These are phyloP conservation scores for Symbiotaphrina buchneri DNA, from an alignment of 495 filamentous ascomycete genomes.

Conservation along the genomic window DNA sequence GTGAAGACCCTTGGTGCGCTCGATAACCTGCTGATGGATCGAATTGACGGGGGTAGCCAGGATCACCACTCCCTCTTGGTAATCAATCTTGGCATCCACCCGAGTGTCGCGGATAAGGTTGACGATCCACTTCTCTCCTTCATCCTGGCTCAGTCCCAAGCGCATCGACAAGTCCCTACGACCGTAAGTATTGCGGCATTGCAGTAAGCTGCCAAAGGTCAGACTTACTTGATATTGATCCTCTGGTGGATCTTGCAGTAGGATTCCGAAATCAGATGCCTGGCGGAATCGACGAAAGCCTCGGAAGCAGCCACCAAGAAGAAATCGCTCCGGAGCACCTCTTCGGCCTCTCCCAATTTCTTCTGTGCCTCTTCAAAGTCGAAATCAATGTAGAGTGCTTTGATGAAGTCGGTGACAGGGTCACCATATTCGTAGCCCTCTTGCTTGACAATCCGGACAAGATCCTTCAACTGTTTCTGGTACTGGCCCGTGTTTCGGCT, in stretches of 20 bases:
- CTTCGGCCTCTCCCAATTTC: slow-evolving; percentile 75
- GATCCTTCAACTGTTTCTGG: slow-evolving; percentile 95
- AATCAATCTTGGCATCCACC: slow-evolving; percentile 97
- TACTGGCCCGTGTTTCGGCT: slow-evolving; percentile 65
- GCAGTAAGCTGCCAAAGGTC: not conserved
- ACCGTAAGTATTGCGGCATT: slow-evolving; percentile 7
- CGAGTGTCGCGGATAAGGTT: slow-evolving; percentile 95
- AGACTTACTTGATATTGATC: slow-evolving; percentile 72
- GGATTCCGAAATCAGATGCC: slow-evolving; percentile 89
- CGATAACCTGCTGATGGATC: slow-evolving; percentile 94
- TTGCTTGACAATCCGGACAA: slow-evolving; percentile 83
- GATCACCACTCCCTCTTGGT: slow-evolving; percentile 34
- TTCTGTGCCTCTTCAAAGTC: slow-evolving; percentile 97
- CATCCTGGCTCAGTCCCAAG: slow-evolving; percentile 72
- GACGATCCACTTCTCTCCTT: slow-evolving; percentile 99
- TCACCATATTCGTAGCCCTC: slow-evolving; percentile 95
- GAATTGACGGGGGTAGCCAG: not conserved
- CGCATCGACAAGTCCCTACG: slow-evolving; percentile 64
- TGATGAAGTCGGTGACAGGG: slow-evolving; percentile 86
- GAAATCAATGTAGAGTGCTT: slow-evolving; percentile 91
- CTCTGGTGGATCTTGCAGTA: slow-evolving; percentile 99
- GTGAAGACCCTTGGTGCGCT: slow-evolving; percentile 86
- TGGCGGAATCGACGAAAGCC: slow-evolving; percentile 77
- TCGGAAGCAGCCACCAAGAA: slow-evolving; percentile 76
- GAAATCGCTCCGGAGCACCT: slow-evolving; percentile 82